Evolutionary conservation across 805 yeast species (phyloP).

Genomic region (Ogataea degrootiae): DNA sequence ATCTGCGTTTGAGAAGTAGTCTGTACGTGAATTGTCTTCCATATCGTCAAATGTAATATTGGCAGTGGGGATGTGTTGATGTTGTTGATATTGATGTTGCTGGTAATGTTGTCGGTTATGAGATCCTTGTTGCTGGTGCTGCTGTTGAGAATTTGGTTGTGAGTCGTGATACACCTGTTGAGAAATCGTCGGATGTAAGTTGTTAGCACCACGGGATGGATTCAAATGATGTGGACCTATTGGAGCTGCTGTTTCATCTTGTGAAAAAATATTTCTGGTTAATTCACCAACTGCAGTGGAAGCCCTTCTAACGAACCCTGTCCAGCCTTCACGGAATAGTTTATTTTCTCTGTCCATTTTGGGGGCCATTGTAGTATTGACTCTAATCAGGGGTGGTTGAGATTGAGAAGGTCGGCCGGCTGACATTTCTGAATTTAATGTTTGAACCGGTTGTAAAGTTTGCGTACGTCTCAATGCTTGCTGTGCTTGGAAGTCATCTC

Average conservation of each 20-base stretch:
- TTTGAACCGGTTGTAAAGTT: slow-evolving; percentile 12
- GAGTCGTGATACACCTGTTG: too few relatives aligned
- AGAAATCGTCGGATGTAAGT: too few relatives aligned
- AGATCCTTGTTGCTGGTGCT: neutral
- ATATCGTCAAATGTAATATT: neutral
- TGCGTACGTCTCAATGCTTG: slow-evolving; percentile 32
- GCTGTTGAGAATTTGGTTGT: neutral
- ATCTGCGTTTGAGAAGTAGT: neutral
- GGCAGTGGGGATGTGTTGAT: neutral
- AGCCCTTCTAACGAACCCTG: too few relatives aligned
- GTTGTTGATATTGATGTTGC: neutral
- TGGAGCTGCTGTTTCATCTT: too few relatives aligned
- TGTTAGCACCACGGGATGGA: too few relatives aligned
- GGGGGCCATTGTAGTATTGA: slow-evolving; percentile 8
- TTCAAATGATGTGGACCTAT: too few relatives aligned
- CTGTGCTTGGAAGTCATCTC: slow-evolving; percentile 57
- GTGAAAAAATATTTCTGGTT: too few relatives aligned
- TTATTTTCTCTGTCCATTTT: too few relatives aligned
- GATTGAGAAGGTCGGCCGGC: neutral
- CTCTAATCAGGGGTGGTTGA: slow-evolving; percentile 10
- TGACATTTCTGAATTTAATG: slow-evolving; percentile 2
- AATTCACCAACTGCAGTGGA: too few relatives aligned
- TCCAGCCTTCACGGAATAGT: too few relatives aligned
- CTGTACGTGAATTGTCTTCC: neutral
- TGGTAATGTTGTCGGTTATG: neutral